phyloP scores from a whole-genome alignment of 805 yeast genomes.

The Tetrapisispora phaffii region DNA sequence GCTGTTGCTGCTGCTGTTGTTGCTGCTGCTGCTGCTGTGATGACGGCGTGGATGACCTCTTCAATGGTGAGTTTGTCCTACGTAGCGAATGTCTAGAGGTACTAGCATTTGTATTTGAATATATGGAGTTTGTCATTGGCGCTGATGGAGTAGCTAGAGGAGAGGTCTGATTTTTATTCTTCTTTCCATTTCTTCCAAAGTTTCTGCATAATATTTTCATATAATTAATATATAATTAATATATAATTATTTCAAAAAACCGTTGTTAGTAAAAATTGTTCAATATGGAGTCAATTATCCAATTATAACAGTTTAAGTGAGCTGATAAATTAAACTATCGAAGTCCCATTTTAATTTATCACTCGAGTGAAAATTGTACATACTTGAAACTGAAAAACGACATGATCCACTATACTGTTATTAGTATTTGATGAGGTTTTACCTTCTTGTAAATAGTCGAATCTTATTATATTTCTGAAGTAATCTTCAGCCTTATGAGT shows the following conservation, averaged over 20 bases:
- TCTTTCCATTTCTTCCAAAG: slow-evolving; percentile 48
- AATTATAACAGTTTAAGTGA: not conserved
- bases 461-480: not conserved
- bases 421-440: too few relatives aligned
- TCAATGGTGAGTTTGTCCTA: slow-evolving; percentile 25
- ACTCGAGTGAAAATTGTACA: slow-evolving; percentile 5
- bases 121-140: slow-evolving; percentile 19
- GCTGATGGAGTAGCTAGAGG: slow-evolving; percentile 10
- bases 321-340: not conserved
- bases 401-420: slow-evolving; percentile 7
- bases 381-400: slow-evolving; percentile 26
- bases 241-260: not conserved
- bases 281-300: not conserved
- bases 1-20: slow-evolving; percentile 13
- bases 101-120: slow-evolving; percentile 33
- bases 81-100: slow-evolving; percentile 40
- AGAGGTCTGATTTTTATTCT: slow-evolving; percentile 31
- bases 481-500: too few relatives aligned
- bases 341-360: not conserved
- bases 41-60: slow-evolving; percentile 10
- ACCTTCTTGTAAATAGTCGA: not conserved
- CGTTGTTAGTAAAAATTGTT: slow-evolving; percentile 5
- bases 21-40: slow-evolving; percentile 10
- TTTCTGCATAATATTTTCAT: slow-evolving; percentile 32
- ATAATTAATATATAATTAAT: not conserved